These are phyloP conservation scores for Saccharomycopsis capsularis DNA, from an alignment of 805 yeast genomes.

Conservation along the genomic window DNA sequence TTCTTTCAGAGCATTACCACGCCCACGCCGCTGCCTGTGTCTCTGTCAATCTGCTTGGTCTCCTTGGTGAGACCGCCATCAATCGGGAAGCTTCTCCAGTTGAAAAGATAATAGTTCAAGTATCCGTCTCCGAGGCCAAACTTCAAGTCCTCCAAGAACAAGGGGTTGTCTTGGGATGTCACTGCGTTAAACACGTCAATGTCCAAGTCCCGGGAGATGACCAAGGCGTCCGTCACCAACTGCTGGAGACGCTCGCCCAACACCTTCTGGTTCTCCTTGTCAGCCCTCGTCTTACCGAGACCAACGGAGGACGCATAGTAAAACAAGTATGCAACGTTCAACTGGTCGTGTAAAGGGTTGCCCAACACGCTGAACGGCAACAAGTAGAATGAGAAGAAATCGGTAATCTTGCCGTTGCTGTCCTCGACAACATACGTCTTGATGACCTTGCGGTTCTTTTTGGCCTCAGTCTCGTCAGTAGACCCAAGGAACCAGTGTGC, in stretches of 20 bases:
- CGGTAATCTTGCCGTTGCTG: constrained; percentile 55
- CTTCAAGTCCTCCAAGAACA: constrained; percentile 73
- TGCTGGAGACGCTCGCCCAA: constrained; percentile 53
- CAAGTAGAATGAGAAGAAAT: constrained; percentile 83
- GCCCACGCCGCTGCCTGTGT: constrained; percentile 74
- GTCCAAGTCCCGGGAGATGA: constrained; percentile 56
- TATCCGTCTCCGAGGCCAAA: constrained; percentile 94
- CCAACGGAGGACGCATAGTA: constrained; percentile 79
- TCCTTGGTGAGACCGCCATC: constrained; percentile 67
- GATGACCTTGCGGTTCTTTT: constrained; percentile 43
- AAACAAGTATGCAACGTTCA: constrained; percentile 83
- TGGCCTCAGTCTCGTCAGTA: constrained; percentile 30
- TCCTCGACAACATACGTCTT: constrained; percentile 71
- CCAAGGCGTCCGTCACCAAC: constrained; percentile 67
- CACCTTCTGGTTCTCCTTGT: constrained; percentile 33
- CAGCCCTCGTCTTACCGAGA: constrained; percentile 34
- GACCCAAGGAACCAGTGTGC: constrained; percentile 75
- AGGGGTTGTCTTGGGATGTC: constrained; percentile 81
- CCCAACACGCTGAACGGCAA: constrained; percentile 80
- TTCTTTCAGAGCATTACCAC: constrained; percentile 79
- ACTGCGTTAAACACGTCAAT: constrained; percentile 94
- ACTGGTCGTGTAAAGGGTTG: constrained; percentile 51
- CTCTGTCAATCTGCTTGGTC: constrained; percentile 44
- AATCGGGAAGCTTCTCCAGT: constrained; percentile 76
- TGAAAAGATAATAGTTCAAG: constrained; percentile 85